Evolutionary conservation across 352 stramenopile genomes (phyloP).

Genomic region (Globisporangium abappressorium): DNA sequence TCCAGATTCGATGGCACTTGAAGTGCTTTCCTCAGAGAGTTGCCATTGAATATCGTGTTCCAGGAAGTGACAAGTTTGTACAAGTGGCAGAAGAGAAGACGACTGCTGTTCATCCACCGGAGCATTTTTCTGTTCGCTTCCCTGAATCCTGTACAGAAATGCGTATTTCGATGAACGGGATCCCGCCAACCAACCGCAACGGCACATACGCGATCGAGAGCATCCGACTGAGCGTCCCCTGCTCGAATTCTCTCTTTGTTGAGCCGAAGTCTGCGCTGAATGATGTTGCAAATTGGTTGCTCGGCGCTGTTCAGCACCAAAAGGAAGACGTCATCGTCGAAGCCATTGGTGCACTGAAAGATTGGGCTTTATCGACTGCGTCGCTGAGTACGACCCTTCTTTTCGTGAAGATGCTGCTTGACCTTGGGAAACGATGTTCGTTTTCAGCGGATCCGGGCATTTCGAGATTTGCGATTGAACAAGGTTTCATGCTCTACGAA

Average conservation of each 20-base stretch:
- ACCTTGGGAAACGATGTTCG: conserved; percentile 23
- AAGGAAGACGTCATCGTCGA: conserved; percentile 62
- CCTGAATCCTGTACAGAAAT: conserved; percentile 41
- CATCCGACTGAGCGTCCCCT: conserved; percentile 56
- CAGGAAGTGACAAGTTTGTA: conserved; percentile 37
- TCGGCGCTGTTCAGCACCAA: conserved; percentile 37
- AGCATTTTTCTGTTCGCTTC: conserved; percentile 41
- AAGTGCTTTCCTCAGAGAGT: conserved; percentile 60
- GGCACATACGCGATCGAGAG: conserved; percentile 68
- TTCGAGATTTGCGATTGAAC: conserved; percentile 38
- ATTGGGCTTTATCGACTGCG: conserved; percentile 76
- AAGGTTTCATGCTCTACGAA: conserved; percentile 39
- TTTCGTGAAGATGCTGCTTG: conserved; percentile 71
- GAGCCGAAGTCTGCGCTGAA: conserved; percentile 55
- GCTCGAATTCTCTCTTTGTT: conserved; percentile 52
- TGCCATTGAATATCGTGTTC: conserved; percentile 47
- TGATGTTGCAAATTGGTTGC: conserved; percentile 63
- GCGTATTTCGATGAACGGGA: conserved; percentile 63
- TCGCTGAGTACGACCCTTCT: conserved; percentile 66
- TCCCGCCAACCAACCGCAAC: conserved; percentile 61
- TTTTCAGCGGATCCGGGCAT: conserved; percentile 17
- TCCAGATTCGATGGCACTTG: conserved; percentile 69
- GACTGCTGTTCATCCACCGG: conserved; percentile 20
- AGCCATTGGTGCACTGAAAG: conserved; percentile 55
- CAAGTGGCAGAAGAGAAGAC: conserved; percentile 32